These are phyloP conservation scores for Beauveria brongniartii DNA, from an alignment of 2,329 filamentous ascomycete genomes.

Conservation along the genomic window DNA sequence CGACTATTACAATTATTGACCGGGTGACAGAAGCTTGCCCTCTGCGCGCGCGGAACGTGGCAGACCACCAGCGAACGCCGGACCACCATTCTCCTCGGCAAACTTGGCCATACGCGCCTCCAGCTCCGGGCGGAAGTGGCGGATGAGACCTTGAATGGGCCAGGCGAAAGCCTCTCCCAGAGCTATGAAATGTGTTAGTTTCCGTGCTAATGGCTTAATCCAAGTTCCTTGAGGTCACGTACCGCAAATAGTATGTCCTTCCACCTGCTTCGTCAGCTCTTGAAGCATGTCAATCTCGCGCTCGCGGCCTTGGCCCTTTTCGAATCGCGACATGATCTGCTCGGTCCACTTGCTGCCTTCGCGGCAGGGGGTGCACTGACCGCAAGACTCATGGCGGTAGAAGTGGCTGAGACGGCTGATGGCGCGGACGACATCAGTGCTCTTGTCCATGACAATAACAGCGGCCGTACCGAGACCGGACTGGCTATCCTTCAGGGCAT, in stretches of 20 bases:
- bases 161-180: constrained; percentile 96
- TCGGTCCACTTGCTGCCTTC: constrained; percentile 99
- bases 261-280: constrained; percentile 98
- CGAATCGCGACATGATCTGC: constrained; percentile 97
- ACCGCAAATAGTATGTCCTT: constrained; percentile 98
- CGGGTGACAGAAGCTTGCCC: constrained; percentile 80
- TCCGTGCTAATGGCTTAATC: neutral
- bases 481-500: constrained; percentile 94
- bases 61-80: constrained; percentile 83
- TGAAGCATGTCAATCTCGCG: constrained; percentile 99
- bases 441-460: constrained; percentile 99
- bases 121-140: constrained; percentile 94
- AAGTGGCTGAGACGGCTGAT: constrained; percentile 91
- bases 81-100: constrained; percentile 61
- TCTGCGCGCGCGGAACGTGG: constrained; percentile 63
- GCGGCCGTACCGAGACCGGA: constrained; percentile 95
- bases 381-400: constrained; percentile 97
- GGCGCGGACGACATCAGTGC: constrained; percentile 87
- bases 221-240: constrained; percentile 27
- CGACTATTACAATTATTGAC: constrained; percentile 55
- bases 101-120: constrained; percentile 85
- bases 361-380: constrained; percentile 98
- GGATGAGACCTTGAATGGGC: constrained; percentile 96
- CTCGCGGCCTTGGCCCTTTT: constrained; percentile 78
- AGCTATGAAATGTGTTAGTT: constrained; percentile 41